Evolutionary conservation across 2,329 filamentous ascomycete genomes (phyloP), one percentile per base, ranked within the genome.

Genomic region (Myriosclerotinia scirpicola): DNA sequence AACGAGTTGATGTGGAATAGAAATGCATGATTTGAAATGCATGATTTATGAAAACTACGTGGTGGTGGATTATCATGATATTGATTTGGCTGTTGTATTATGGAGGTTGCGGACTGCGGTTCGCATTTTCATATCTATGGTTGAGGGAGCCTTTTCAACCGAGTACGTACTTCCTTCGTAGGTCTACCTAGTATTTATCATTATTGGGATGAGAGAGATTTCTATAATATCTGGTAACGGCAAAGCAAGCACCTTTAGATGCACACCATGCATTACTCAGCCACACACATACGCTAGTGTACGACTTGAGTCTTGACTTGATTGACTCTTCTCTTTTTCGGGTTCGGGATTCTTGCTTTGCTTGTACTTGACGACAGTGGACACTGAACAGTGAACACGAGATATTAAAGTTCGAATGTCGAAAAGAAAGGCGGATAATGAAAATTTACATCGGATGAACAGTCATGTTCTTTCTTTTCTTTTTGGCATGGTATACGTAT

Each of bases 251-350:
- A 38, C 34, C 48, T 40, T 54, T 46, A 34, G 17, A 54, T 44
- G 44, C 17, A n/a, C 20, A 48, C 50, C 30, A 56, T 38, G 53
- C 30, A 44, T 58, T n/a, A 64, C 53, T 64, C 53, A 64, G 62
- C 62, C 62, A 64, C 62, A 50, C 42, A 50, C 34, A 34, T 48
- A 61, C 58, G 30, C 46, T 52, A 34, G 9, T 36, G 34, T 48
- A 44, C 42, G 44, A 7, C 20, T 38, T n/a, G 17, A 14, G 50
- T 22, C 26, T 60, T 48, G 26, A 26, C 26, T 60, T 48, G 26
- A 26, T 26, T 26, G 26, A 26, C 26, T 14, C 20, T 26, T n/a
- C 17, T 6, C 20, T 5, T 50, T 50, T 22, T n/a, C 11, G 9
- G 14, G n/a, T 50, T 60, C 44, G 30, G 30, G 40, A 30, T 60